phyloP scores from a whole-genome alignment of 805 yeast species.

The Lipomyces starkeyi region DNA sequence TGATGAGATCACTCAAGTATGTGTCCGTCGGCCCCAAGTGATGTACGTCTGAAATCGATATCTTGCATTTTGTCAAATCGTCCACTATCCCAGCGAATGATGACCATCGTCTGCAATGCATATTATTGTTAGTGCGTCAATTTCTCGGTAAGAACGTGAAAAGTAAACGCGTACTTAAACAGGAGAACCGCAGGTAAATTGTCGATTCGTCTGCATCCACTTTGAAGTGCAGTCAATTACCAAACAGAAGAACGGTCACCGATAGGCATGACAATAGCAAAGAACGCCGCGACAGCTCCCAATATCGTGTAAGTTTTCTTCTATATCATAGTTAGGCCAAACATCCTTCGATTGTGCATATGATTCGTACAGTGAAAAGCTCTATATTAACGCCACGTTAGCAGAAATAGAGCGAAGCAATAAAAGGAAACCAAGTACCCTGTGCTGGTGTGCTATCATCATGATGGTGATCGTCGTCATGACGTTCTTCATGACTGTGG shows the following conservation, averaged over 20 bases:
- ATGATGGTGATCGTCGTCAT: constrained; percentile 22
- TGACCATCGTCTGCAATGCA: not conserved
- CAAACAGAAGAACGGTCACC: constrained; percentile 5
- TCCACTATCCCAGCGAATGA: not conserved
- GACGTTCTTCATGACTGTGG: constrained; percentile 10
- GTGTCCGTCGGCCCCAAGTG: not conserved
- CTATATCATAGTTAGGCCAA: not conserved
- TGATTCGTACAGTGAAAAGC: constrained; percentile 9
- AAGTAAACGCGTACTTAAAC: not conserved
- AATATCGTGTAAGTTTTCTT: not conserved
- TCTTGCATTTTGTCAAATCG: not conserved
- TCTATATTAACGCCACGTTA: constrained; percentile 1
- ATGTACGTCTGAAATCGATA: not conserved
- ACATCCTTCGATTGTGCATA: not conserved
- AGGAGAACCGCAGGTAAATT: too few relatives aligned
- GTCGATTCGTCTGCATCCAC: not conserved
- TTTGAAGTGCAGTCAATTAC: not conserved
- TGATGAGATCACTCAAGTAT: not conserved
- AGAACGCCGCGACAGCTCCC: constrained; percentile 11
- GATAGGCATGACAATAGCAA: constrained; percentile 1
- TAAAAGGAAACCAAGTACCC: constrained; percentile 5
- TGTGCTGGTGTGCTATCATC: constrained; percentile 21
- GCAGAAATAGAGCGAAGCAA: not conserved
- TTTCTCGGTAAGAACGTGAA: not conserved
- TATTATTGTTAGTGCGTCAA: not conserved